Evolutionary conservation across 768 basidiomycete species (phyloP).

Genomic region (Coprinopsis marcescibilis): DNA sequence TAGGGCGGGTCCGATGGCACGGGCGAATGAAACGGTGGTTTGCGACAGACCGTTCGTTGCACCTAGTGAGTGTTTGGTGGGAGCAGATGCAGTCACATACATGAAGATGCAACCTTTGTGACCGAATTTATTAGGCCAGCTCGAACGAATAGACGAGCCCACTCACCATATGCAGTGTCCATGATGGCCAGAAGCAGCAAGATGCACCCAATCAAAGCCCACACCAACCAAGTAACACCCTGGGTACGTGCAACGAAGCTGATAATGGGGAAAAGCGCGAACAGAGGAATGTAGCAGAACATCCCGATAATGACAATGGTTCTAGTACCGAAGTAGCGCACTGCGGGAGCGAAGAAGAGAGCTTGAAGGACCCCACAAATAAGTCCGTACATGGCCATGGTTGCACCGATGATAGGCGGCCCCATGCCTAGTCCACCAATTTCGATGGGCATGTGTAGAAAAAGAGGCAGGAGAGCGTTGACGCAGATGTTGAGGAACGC

Average conservation of each 20-base stretch:
- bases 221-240: constrained; percentile 32
- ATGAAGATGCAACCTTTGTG: constrained; percentile 41
- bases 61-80: constrained; percentile 44
- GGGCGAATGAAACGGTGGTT: constrained; percentile 37
- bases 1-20: constrained; percentile 44
- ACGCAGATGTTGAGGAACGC: constrained; percentile 56
- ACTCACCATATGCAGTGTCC: constrained; percentile 42
- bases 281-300: constrained; percentile 30
- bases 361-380: constrained; percentile 36
- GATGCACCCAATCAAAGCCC: constrained; percentile 27
- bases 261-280: constrained; percentile 42
- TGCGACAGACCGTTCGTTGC: constrained; percentile 47
- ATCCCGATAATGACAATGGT: constrained; percentile 34
- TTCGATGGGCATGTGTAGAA: constrained; percentile 59
- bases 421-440: constrained; percentile 62
- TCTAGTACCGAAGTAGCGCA: constrained; percentile 38
- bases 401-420: constrained; percentile 59
- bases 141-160: neutral
- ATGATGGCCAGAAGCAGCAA: constrained; percentile 29
- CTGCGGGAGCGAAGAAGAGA: constrained; percentile 34
- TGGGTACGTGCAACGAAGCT: constrained; percentile 32
- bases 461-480: constrained; percentile 57
- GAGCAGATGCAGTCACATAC: constrained; percentile 44
- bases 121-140: neutral
- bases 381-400: constrained; percentile 37